phyloP scores from a whole-genome alignment of 108 stramenopile genomes.

The Parietichytrium sp. region DNA sequence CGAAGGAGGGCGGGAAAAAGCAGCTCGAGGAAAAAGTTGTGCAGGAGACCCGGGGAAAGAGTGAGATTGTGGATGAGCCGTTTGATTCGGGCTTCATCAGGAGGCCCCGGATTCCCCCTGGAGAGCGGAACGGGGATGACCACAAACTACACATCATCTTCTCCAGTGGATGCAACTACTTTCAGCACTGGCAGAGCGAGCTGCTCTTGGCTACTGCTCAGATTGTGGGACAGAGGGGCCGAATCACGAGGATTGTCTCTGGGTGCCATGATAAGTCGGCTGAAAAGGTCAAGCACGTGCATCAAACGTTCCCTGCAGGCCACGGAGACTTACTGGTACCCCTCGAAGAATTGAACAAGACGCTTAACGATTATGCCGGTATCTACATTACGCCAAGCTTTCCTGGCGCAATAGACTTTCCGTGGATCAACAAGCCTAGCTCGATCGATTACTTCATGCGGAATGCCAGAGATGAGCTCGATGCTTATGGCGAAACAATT shows the following conservation, averaged over 20 bases:
- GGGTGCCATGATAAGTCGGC: slow-evolving; percentile 9
- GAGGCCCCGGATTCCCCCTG: background rate
- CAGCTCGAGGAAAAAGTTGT: no score
- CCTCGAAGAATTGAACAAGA: background rate
- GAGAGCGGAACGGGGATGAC: background rate
- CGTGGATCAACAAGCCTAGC: slow-evolving; percentile 39
- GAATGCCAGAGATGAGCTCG: background rate
- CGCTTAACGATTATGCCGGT: background rate
- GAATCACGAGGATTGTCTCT: slow-evolving; percentile 30
- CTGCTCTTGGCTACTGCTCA: background rate
- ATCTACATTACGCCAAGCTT: slow-evolving; percentile 11
- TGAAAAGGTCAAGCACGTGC: background rate
- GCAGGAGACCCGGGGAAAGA: no score
- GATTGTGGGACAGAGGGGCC: background rate
- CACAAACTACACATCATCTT: slow-evolving; percentile 35
- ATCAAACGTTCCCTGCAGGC: slow-evolving; percentile 1
- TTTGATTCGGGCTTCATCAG: background rate
- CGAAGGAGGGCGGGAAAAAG: no score
- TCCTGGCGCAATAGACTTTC: background rate
- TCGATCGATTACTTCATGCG: slow-evolving; percentile 38
- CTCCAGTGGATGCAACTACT: slow-evolving; percentile 30
- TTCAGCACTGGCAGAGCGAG: slow-evolving; percentile 35
- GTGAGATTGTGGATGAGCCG: no score
- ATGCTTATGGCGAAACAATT: background rate
- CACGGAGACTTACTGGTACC: background rate